Conservation (phyloP, 2,329 filamentous ascomycete genomes). For the Penicillium sp. region DNA sequence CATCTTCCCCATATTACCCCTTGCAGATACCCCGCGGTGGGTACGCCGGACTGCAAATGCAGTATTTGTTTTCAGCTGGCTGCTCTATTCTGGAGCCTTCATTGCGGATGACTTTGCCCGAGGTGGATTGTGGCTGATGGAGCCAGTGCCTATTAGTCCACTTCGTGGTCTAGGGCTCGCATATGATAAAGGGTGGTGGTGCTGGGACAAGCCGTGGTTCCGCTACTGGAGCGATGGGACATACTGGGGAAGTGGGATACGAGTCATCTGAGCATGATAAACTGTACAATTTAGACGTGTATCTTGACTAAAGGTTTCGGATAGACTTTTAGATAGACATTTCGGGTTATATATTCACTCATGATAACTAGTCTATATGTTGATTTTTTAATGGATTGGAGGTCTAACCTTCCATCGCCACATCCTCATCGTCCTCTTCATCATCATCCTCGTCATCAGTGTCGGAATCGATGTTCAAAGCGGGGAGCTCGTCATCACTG, state of each 20-base stretch:
- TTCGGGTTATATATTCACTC: slow-evolving; percentile 3
- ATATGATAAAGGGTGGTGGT: slow-evolving; percentile 68
- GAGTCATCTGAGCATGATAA: slow-evolving; percentile 35
- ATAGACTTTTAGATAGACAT: background rate
- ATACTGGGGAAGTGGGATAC: slow-evolving; percentile 68
- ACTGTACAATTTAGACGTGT: background rate
- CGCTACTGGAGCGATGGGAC: slow-evolving; percentile 64
- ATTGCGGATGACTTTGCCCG: slow-evolving; percentile 79
- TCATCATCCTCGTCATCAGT: slow-evolving; percentile 54
- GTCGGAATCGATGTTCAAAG: slow-evolving; percentile 55
- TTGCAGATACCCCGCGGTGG: slow-evolving; percentile 51
- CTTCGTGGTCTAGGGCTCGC: slow-evolving; percentile 71
- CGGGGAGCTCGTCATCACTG: slow-evolving; percentile 58
- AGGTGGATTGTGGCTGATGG: slow-evolving; percentile 77
- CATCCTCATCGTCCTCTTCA: slow-evolving; percentile 29
- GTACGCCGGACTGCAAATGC: slow-evolving; percentile 65
- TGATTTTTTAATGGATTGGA: background rate
- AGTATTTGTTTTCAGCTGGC: slow-evolving; percentile 68
- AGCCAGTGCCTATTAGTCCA: slow-evolving; percentile 78
- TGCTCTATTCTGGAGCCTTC: slow-evolving; percentile 67
- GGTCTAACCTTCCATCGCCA: slow-evolving; percentile 33
- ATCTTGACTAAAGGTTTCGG: slow-evolving; percentile 3
- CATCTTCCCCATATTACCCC: slow-evolving; percentile 43
- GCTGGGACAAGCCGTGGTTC: slow-evolving; percentile 65
- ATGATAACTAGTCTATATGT: background rate